Evolutionary conservation across 1,139 yeast genomes (phyloP).

Genomic region (Debaryomyces fabryi): DNA sequence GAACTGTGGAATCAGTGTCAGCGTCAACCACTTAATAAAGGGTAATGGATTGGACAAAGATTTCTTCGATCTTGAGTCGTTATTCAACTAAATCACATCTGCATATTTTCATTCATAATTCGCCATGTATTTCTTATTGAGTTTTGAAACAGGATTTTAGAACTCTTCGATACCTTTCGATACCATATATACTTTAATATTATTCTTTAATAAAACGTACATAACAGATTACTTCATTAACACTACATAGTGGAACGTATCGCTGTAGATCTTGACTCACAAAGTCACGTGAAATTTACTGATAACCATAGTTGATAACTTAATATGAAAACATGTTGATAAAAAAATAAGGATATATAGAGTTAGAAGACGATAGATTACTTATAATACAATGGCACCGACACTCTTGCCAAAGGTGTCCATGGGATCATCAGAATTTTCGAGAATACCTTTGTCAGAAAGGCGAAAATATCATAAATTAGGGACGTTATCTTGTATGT

Average conservation of each 20-base stretch:
- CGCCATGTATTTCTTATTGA: background rate
- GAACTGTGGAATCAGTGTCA: conserved; percentile 27
- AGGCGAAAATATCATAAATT: conserved; percentile 14
- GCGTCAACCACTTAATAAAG: conserved; percentile 18
- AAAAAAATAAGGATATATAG: background rate
- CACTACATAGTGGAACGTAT: background rate
- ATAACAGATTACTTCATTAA: background rate
- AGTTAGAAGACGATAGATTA: background rate
- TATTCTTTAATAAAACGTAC: background rate
- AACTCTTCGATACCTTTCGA: background rate
- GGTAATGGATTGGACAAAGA: conserved; percentile 17
- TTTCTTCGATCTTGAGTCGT: conserved; percentile 11
- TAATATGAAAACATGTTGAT: background rate
- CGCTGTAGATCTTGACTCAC: background rate
- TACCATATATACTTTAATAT: background rate
- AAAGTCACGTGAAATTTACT: conserved; percentile 4
- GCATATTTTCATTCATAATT: background rate
- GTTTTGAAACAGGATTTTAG: conserved; percentile 1
- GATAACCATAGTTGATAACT: conserved; percentile 4
- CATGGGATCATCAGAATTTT: background rate
- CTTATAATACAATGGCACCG: background rate
- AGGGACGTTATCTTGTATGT: conserved; percentile 28
- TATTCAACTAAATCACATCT: background rate
- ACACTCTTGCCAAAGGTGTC: conserved; percentile 3
- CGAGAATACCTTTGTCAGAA: background rate